Conservation (phyloP, 768 basidiomycete genomes). For the Russula virescens region DNA sequence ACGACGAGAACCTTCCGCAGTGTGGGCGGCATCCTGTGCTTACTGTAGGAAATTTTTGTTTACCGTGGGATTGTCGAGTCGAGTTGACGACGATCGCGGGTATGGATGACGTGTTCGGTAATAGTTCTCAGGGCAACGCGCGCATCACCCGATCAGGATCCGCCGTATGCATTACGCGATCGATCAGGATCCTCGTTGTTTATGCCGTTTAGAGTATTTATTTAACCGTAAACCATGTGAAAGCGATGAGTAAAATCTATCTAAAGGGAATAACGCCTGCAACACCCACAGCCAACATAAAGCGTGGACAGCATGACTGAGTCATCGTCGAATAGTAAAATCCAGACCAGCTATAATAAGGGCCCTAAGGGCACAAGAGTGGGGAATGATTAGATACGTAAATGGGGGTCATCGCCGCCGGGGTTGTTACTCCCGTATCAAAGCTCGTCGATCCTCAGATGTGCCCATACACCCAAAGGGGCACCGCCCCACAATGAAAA, state of each 20-base stretch:
- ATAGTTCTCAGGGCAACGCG: no score
- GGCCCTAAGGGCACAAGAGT: conserved; percentile 23
- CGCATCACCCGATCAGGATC: background rate
- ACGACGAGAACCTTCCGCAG: conserved; percentile 77
- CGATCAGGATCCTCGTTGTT: no score
- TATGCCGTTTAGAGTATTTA: background rate
- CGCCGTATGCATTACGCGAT: no score
- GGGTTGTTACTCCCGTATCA: conserved; percentile 41
- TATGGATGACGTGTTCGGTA: no score
- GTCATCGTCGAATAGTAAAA: background rate
- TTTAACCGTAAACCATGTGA: no score
- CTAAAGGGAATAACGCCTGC: background rate
- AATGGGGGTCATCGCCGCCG: conserved; percentile 36
- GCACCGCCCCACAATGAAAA: conserved; percentile 18
- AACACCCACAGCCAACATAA: conserved; percentile 1
- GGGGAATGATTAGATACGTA: conserved; percentile 24
- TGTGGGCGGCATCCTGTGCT: conserved; percentile 24
- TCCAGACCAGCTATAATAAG: conserved; percentile 18
- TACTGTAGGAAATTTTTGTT: background rate
- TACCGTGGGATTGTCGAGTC: background rate
- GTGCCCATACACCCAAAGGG: conserved; percentile 18
- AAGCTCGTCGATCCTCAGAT: conserved; percentile 25
- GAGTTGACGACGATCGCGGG: background rate
- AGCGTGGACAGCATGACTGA: background rate
- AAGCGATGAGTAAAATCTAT: background rate